Base-by-base conservation (phyloP, 2,329 filamentous ascomycete species). In the Hymenoscyphus infarciens region DNA sequence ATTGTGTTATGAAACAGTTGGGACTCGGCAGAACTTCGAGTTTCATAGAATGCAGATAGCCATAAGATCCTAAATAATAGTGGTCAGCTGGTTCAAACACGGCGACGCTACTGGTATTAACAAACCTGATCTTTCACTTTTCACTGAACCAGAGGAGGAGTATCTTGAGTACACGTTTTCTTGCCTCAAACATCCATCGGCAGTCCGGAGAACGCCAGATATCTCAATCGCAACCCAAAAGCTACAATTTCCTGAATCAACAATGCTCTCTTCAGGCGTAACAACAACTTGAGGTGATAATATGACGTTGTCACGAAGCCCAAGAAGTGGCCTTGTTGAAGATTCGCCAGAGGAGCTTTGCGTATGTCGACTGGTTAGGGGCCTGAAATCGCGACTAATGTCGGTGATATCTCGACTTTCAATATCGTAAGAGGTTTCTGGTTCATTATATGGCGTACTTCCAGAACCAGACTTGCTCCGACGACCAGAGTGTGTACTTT, bases 221-320 rank as follows among this genome's bases (percentile, higher is more conserved):
- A 78, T 64, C 57, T 75, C 72, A 56, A 77, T 67, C n/a, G 75
- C 74, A 5, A 74, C 68, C 72, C 75, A 76, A 6, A 77, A 66
- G 25, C 68, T 70, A 15, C 70, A 71, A 29, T 61, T 65, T 45
- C 68, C 69, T 56, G 67, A 70, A 58, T 72, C 70, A 10, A 77
- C 64, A 63, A 63, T 69, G 5, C 53, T 66, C 31, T 59, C 71
- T 66, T 75, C 72, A 4, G 74, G 68, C 5, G 70, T 74, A 59
- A 75, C 62, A 11, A 60, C 67, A 22, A 76, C 68, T 29, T 73
- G 65, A 6, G 74, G 73, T 31, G 62, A 71, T 2, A 74, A 62
- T 45, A 72, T 60, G 25, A 68, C 60, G 11, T 61, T 29, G 7
- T 68, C 57, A 5, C 53, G 38, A 39, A 49, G 42, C 29, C 58